Evolutionary conservation across 192 early-diverging fungal species (phyloP).

Genomic region (Backusella sp.): DNA sequence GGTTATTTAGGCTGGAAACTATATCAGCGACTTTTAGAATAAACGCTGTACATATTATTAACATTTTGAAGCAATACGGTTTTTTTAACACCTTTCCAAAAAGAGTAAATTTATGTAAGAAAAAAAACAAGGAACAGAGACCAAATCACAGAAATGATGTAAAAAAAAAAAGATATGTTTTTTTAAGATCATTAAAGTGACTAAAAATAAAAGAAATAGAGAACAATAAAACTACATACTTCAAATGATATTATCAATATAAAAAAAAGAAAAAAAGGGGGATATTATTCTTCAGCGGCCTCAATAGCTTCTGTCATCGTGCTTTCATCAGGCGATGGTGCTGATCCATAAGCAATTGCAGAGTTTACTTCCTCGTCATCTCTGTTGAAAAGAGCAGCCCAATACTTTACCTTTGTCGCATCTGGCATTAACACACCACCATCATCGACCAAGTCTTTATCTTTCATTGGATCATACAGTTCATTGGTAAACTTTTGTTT

Average conservation of each 20-base stretch:
- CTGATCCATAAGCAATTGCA: constrained; percentile 3
- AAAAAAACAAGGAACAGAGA: not conserved
- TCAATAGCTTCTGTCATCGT: not conserved
- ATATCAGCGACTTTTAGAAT: too few species aligned
- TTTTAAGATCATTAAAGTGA: not conserved
- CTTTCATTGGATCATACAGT: constrained; percentile 53
- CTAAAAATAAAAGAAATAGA: not conserved
- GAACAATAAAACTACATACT: not conserved
- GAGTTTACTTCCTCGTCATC: constrained; percentile 56
- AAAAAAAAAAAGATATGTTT: not conserved
- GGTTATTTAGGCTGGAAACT: not conserved
- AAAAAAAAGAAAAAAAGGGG: not conserved
- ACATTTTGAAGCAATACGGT: too few species aligned
- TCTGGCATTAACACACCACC: constrained; percentile 69
- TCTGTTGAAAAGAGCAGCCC: constrained; percentile 66
- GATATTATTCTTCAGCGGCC: not conserved
- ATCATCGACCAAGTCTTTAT: constrained; percentile 43
- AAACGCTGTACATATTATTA: too few species aligned
- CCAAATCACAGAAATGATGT: not conserved
- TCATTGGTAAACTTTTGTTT: constrained; percentile 58
- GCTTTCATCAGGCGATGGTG: not conserved
- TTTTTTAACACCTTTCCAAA: not conserved
- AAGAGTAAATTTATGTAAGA: not conserved
- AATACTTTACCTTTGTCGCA: constrained; percentile 64
- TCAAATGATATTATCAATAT: not conserved